These are phyloP conservation scores for Paramecium pentaurelia DNA, from an alignment of 73 alveolate genomes.

Conservation along the genomic window DNA sequence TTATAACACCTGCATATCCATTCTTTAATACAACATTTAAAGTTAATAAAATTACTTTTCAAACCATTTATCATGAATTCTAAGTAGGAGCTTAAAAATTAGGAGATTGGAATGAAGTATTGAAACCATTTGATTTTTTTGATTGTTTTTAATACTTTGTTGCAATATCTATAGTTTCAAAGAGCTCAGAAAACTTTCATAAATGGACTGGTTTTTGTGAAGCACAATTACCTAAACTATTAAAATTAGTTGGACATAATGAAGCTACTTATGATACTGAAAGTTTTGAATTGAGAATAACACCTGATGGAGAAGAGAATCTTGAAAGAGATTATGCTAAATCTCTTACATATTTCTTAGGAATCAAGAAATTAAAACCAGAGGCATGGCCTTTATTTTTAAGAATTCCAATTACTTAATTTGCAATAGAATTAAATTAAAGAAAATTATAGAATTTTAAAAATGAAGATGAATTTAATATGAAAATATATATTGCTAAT, in stretches of 20 bases:
- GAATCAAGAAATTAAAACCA: neutral
- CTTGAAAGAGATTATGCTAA: neutral
- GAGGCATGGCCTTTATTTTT: slow-evolving; percentile 33
- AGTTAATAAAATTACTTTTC: slow-evolving; percentile 58
- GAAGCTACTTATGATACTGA: neutral
- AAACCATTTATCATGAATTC: neutral
- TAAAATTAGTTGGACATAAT: neutral
- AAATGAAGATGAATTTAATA: neutral
- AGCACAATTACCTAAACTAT: slow-evolving; percentile 26
- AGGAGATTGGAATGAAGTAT: neutral
- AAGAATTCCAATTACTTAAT: neutral
- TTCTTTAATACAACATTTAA: slow-evolving; percentile 87
- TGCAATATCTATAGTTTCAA: slow-evolving; percentile 4
- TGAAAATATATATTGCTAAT: neutral
- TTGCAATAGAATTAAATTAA: slow-evolving; percentile 19
- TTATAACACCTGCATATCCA: slow-evolving; percentile 97
- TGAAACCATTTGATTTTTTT: slow-evolving; percentile 11
- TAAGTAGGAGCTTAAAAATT: neutral
- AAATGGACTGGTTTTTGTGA: slow-evolving; percentile 51
- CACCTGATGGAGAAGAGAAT: neutral
- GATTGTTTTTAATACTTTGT: neutral
- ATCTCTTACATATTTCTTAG: slow-evolving; percentile 2
- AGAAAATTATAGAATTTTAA: neutral
- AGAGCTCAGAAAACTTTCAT: neutral
- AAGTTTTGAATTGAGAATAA: neutral